Evolutionary conservation across 495 filamentous ascomycete species (phyloP), one percentile per base, ranked within the genome.

Genomic region (Penicillium arizonense): DNA sequence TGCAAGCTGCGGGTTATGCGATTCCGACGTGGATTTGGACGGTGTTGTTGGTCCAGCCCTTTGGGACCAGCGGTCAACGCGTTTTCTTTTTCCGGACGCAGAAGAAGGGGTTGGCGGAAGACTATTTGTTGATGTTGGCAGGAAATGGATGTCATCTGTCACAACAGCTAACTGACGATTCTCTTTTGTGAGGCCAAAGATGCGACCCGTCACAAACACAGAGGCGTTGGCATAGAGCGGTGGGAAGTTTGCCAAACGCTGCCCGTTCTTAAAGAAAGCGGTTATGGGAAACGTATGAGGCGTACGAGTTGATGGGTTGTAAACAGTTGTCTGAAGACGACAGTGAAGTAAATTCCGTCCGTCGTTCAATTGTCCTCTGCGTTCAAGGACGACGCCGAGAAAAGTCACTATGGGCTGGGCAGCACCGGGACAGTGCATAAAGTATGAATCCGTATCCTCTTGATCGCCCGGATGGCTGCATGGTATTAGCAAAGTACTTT

Each of bases 121-220:
- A 44, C 4, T 8, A 26, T 32, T 16, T 1, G 14, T 24, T 53
- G 14, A 2, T 2, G 18, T 56, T 50, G 44, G 57, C 7, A 60
- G 57, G 35, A 60, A 56, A 50, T 60, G 53, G 45, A 60, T 52
- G 24, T 57, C 45, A 6, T 58, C 50, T 10, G 41, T 58, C 1
- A 58, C 9, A 6, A 58, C 12, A 23, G 47, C 59, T 36, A 58
- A 34, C 26, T 62, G 59, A 16, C 36, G 51, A 43, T 46, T 10
- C 23, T 62, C 47, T 52, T 58, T 62, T 4, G 59, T 58, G 28
- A 50, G 3, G 45, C 51, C 51, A 32, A 58, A 59, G 30, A 55
- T 54, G 24, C 52, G 46, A 28, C 52, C 56, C 5, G 38, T 45
- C 6, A 59, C 18, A 13, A 59, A 59, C 30, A 55, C 18, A 16